Evolutionary conservation across 2,329 filamentous ascomycete species (phyloP).

Genomic region (Xylariaceae sp.): DNA sequence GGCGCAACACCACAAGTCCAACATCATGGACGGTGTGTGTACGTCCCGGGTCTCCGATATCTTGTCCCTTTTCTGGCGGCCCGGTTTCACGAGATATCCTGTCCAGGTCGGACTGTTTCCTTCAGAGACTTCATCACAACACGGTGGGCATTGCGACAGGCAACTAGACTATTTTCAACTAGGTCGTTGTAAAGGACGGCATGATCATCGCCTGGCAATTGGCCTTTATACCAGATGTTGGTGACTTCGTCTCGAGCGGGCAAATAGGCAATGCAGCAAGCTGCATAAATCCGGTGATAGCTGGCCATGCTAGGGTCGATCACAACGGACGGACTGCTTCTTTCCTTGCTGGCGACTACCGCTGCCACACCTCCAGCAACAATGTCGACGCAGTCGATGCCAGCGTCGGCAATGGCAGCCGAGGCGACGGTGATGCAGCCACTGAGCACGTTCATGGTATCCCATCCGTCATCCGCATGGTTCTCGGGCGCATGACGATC

Average conservation of each 20-base stretch:
- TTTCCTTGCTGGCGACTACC: slow-evolving; percentile 50
- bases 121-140: slow-evolving; percentile 38
- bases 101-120: slow-evolving; percentile 31
- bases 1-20: no score
- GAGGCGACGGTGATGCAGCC: slow-evolving; percentile 92
- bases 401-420: slow-evolving; percentile 87
- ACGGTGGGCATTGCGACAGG: slow-evolving; percentile 39
- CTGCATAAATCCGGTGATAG: slow-evolving; percentile 71
- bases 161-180: slow-evolving; percentile 39
- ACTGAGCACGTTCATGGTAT: slow-evolving; percentile 84
- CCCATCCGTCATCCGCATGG: slow-evolving; percentile 65
- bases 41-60: no score
- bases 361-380: slow-evolving; percentile 87
- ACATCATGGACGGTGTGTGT: no score
- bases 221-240: slow-evolving; percentile 88
- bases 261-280: slow-evolving; percentile 87
- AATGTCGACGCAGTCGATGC: slow-evolving; percentile 91
- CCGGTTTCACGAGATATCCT: slow-evolving; percentile 22
- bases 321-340: slow-evolving; percentile 47
- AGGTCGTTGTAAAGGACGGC: slow-evolving; percentile 38
- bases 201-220: slow-evolving; percentile 41
- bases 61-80: no score
- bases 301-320: slow-evolving; percentile 82
- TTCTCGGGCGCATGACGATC: slow-evolving; percentile 53
- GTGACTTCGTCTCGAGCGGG: slow-evolving; percentile 86